These are phyloP conservation scores for Annulohypoxylon maeteangense DNA, from an alignment of 495 filamentous ascomycete species.

Conservation along the genomic window DNA sequence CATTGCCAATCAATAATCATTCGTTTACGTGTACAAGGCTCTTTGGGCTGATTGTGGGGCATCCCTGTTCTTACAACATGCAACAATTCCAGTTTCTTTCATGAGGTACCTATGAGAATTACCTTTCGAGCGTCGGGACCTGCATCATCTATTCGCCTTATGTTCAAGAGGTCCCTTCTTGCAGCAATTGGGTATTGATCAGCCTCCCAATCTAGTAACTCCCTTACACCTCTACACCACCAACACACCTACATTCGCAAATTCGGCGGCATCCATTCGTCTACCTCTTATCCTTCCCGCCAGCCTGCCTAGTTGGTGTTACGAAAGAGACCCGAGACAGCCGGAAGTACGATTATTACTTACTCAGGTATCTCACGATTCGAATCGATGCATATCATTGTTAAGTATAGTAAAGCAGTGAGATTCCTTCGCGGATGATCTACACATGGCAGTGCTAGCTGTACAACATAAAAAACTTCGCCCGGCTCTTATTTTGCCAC, in stretches of 20 bases:
- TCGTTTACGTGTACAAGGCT: constrained; percentile 37
- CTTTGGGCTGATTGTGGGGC: constrained; percentile 36
- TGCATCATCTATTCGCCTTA: constrained; percentile 30
- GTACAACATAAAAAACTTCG: constrained; percentile 11
- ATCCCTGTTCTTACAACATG: constrained; percentile 28
- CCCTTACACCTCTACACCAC: constrained; percentile 4
- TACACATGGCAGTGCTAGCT: constrained; percentile 31
- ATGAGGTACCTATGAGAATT: background rate
- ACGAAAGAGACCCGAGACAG: constrained; percentile 15
- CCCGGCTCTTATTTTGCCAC: constrained; percentile 23
- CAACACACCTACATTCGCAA: background rate
- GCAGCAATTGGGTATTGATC: constrained; percentile 30
- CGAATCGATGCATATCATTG: constrained; percentile 32
- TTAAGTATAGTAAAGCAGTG: constrained; percentile 29
- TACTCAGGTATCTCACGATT: background rate
- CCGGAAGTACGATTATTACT: constrained; percentile 8
- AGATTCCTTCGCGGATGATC: constrained; percentile 37
- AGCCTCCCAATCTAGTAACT: constrained; percentile 29
- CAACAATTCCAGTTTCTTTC: constrained; percentile 38
- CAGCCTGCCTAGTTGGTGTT: background rate
- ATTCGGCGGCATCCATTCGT: background rate
- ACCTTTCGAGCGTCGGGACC: constrained; percentile 18
- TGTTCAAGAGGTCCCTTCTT: constrained; percentile 31
- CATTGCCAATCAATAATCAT: constrained; percentile 19
- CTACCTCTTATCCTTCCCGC: background rate